Percentiles rank a stretch among this genome's conserved stretches.
phyloP scores from a whole-genome alignment of 2,329 filamentous ascomycete genomes.

The Arthroderma sp. region DNA sequence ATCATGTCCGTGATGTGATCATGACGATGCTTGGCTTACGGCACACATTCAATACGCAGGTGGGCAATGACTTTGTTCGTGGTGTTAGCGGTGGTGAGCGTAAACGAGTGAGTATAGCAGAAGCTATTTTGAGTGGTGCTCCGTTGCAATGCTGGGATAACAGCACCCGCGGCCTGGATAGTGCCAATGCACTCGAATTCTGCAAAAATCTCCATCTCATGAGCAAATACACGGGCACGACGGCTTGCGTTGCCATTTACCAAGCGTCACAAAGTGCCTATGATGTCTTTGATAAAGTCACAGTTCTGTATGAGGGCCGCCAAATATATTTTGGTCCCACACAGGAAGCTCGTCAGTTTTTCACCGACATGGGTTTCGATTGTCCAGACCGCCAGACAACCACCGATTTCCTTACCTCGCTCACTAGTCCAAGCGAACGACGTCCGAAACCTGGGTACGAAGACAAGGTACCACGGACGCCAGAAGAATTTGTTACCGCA shows the following conservation, averaged over 20 bases:
- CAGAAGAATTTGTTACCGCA: neutral
- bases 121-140: conserved; percentile 64
- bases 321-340: conserved; percentile 64
- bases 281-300: conserved; percentile 61
- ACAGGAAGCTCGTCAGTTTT: conserved; percentile 55
- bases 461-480: conserved; percentile 22
- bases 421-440: conserved; percentile 67
- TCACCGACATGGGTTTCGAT: conserved; percentile 61
- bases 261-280: conserved; percentile 75
- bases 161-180: conserved; percentile 54
- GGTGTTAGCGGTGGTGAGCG: conserved; percentile 69
- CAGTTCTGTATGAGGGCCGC: conserved; percentile 63
- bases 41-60: conserved; percentile 70
- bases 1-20: conserved; percentile 32
- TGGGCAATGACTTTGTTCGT: conserved; percentile 68
- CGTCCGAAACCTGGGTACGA: conserved; percentile 50
- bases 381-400: conserved; percentile 62
- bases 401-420: conserved; percentile 68
- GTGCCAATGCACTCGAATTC: conserved; percentile 54
- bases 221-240: conserved; percentile 70
- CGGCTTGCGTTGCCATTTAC: conserved; percentile 74
- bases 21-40: conserved; percentile 49
- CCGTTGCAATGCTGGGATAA: conserved; percentile 66
- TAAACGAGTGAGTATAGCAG: conserved; percentile 69
- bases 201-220: conserved; percentile 59